Evolutionary conservation across 202 grass and related monocot species (phyloP).

Genomic region (Miscanthus sacchariflorus): DNA sequence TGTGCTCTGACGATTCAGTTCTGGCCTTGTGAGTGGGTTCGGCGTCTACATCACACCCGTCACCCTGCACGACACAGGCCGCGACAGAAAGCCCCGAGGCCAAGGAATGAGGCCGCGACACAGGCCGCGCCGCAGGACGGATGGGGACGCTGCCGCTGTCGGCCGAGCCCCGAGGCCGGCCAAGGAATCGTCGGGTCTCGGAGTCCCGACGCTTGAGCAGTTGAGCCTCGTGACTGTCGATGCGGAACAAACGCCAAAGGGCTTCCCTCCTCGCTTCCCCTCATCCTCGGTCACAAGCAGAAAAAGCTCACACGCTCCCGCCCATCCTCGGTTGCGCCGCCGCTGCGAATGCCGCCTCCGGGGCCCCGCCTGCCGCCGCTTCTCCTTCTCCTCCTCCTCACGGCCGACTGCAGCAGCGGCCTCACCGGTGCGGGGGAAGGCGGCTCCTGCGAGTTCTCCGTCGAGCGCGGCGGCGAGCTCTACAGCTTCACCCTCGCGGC

Average conservation of each 20-base stretch:
- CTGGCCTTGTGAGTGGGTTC: too few relatives aligned
- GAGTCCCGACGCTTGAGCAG: not conserved
- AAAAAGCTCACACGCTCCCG: not conserved
- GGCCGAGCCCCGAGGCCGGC: too few relatives aligned
- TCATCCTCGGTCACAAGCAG: not conserved
- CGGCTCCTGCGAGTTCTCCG: constrained; percentile 67
- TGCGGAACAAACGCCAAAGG: not conserved
- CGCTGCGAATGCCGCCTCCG: constrained; percentile 35
- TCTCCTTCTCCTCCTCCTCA: not conserved
- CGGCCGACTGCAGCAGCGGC: constrained; percentile 16
- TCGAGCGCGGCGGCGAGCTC: constrained; percentile 45
- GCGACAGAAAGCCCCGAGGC: too few relatives aligned
- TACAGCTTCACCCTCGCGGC: constrained; percentile 85
- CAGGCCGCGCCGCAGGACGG: too few relatives aligned
- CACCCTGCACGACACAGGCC: too few relatives aligned
- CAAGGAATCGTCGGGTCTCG: not conserved
- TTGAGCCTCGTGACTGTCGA: not conserved
- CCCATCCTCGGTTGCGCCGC: constrained; percentile 21
- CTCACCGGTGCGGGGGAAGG: not conserved
- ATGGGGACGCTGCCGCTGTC: too few relatives aligned
- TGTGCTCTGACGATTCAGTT: too few relatives aligned
- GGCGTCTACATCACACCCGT: too few relatives aligned
- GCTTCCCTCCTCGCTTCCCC: not conserved
- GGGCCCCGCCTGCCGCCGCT: not conserved
- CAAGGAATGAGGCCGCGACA: too few relatives aligned